These are phyloP conservation scores for Neospora caninum DNA, from an alignment of 169 alveolate genomes.

Conservation along the genomic window DNA sequence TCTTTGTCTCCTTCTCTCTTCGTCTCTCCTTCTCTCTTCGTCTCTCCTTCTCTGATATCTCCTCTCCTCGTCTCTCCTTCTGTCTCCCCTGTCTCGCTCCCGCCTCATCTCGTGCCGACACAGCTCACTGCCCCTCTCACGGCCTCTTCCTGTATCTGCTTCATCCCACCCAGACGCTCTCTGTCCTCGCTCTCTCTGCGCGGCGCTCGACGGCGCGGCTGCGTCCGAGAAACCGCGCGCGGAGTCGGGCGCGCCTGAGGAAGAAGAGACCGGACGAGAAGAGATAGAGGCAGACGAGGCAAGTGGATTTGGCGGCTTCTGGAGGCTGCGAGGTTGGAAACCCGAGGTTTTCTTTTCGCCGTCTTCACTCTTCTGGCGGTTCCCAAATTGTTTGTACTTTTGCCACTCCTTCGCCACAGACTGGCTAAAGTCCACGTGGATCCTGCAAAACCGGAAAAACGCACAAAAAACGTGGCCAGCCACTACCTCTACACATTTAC, in stretches of 20 bases:
- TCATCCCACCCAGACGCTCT: not conserved
- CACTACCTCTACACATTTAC: not conserved
- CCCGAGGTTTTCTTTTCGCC: not conserved
- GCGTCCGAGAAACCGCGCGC: not conserved
- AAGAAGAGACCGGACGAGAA: not conserved
- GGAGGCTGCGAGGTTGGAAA: not conserved
- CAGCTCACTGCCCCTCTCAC: not conserved
- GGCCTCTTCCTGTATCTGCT: not conserved
- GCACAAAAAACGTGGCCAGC: not conserved
- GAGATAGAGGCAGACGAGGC: not conserved
- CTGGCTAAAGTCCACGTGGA: constrained; percentile 70
- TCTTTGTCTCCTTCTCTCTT: not conserved
- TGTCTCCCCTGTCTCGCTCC: not conserved
- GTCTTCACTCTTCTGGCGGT: not conserved
- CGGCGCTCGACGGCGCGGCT: too few relatives aligned
- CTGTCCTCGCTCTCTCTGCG: not conserved
- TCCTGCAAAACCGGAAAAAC: constrained; percentile 11
- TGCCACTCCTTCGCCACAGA: constrained; percentile 52
- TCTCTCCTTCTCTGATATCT: not conserved
- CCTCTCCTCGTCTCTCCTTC: not conserved
- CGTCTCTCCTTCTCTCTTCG: too few relatives aligned
- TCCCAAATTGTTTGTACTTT: not conserved
- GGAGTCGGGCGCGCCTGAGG: too few relatives aligned
- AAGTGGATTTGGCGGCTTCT: not conserved
- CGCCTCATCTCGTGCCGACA: not conserved